Evolutionary conservation across 108 stramenopile species (phyloP).

Genomic region (Discostella stelligeroides): DNA sequence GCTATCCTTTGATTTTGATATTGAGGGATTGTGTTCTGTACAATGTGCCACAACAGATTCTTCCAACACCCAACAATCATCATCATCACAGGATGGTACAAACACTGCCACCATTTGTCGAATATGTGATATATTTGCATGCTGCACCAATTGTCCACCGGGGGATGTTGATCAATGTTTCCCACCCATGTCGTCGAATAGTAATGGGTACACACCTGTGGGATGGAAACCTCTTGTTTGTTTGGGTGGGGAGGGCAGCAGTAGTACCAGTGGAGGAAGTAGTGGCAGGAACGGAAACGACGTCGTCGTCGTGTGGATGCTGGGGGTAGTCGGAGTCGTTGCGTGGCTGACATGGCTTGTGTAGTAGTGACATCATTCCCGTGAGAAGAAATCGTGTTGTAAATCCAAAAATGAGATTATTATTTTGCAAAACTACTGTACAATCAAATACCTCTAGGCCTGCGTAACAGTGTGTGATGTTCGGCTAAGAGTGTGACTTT

Average conservation of each 20-base stretch:
- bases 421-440: too few relatives aligned
- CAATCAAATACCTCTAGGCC: too few relatives aligned
- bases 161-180: background rate
- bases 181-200: background rate
- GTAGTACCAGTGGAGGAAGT: too few relatives aligned
- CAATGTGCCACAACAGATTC: background rate
- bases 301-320: too few relatives aligned
- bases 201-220: background rate
- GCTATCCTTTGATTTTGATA: background rate
- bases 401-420: too few relatives aligned
- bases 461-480: too few relatives aligned
- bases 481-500: too few relatives aligned
- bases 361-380: too few relatives aligned
- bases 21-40: background rate
- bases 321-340: too few relatives aligned
- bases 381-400: too few relatives aligned
- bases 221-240: background rate
- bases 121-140: slow-evolving; percentile 7
- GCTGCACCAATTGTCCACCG: background rate
- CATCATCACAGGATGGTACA: background rate
- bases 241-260: background rate
- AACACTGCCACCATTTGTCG: background rate
- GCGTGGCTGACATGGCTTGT: too few relatives aligned
- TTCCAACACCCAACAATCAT: background rate
- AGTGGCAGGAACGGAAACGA: too few relatives aligned